Conservation (phyloP, 75 land plant species). For the Cupressus sempervirens region DNA sequence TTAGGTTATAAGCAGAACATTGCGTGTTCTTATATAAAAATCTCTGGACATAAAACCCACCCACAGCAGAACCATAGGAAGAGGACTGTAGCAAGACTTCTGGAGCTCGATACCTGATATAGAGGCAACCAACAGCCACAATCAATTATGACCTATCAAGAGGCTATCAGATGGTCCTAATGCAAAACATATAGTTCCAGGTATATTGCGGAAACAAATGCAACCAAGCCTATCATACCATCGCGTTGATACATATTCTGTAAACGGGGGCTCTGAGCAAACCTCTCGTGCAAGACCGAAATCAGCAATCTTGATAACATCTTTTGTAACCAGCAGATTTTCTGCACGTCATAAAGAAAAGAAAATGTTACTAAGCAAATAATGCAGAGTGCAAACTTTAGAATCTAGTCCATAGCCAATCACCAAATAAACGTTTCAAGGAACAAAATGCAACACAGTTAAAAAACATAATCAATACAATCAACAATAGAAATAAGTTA, state of each 20-base stretch:
- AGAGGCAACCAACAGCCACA: not conserved
- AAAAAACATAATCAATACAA: not conserved
- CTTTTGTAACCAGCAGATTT: conserved; percentile 85
- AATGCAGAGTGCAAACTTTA: not conserved
- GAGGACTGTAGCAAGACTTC: conserved; percentile 88
- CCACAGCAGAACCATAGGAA: conserved; percentile 67
- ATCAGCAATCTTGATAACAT: conserved; percentile 93
- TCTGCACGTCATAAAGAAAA: conserved; percentile 38
- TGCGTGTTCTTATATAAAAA: no score
- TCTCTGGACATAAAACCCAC: conserved; percentile 29
- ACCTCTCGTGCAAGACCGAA: conserved; percentile 98
- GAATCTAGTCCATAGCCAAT: not conserved
- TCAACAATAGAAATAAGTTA: not conserved
- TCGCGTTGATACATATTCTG: conserved; percentile 97
- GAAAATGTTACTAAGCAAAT: conserved; percentile 1
- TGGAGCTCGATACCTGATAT: conserved; percentile 93
- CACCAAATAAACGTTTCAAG: not conserved
- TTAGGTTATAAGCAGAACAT: not conserved
- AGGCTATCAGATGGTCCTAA: not conserved
- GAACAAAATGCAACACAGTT: not conserved
- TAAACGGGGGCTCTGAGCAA: conserved; percentile 72
- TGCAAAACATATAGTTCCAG: not conserved
- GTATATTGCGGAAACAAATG: not conserved
- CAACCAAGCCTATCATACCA: conserved; percentile 44
- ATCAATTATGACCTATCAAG: not conserved